Base-by-base conservation (phyloP, 192 early-diverging fungal species). In the Linnemannia zychae region DNA sequence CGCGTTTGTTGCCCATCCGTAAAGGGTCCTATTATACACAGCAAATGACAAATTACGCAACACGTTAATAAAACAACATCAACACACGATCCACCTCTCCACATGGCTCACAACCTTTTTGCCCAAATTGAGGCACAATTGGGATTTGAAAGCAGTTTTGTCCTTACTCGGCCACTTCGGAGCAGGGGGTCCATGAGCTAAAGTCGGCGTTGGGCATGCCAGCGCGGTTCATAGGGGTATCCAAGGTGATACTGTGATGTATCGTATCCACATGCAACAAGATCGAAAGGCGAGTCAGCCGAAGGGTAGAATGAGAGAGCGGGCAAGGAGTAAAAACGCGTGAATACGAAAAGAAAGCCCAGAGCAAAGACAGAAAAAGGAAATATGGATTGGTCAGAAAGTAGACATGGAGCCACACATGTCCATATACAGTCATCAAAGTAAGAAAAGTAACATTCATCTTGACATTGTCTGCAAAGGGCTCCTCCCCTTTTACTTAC, bases 161-260 rank as follows among this genome's bases (percentile, higher is more conserved):
- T 22, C 75, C 78, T 81, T 93, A 94, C 89, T 91, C 80, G 18
- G 96, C 93, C 70, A 98, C 88, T 22, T 87, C 90, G 40, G 84
- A 87, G 33, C 97, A 90, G 15, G 97, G 96, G 22, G 97, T 98
- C 96, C 97, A 98, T 12, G 91, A 90, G 17, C 93, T 91, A 65
- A 92, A 90, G 83, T 98, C 97, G 20, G 97, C 96, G 71, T 89
- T 80, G 15, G 96, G 93, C 94, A 96, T 97, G 72, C 88, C 94
- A 73, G 95, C 92, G 71, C 98, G 92, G 91, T 98, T 98, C 87
- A 91, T 94, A 20, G 96, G 94, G 0, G 98, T 99, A 76, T 99
- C 98, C 52, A 99, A 88, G 2, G 94, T 97, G 1, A 93, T 87
- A 16, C 92, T 93, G 79, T 87, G 48, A 18, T 60, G 34, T 15